Evolutionary conservation across 192 early-diverging fungal genomes (phyloP).

Genomic region (Entophlyctis helioformis): DNA sequence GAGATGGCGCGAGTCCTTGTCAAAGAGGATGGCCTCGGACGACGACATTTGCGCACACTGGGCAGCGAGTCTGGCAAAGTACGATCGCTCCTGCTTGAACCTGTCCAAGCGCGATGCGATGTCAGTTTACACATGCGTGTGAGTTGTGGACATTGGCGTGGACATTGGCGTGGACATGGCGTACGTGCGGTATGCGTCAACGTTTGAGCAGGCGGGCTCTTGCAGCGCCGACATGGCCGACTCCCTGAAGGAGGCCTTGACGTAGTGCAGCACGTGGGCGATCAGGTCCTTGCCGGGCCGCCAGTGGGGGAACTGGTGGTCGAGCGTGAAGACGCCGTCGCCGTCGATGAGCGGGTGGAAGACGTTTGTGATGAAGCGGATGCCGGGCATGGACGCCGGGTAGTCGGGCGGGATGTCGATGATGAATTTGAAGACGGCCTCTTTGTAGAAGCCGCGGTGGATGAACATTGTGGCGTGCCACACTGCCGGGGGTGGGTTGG

Average conservation of each 20-base stretch:
- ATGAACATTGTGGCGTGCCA: conserved; percentile 84
- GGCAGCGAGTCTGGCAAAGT: conserved; percentile 49
- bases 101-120: no score
- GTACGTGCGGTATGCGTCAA: no score
- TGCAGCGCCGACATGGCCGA: conserved; percentile 51
- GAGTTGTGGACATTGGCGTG: no score
- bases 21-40: conserved; percentile 43
- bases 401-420: conserved; percentile 68
- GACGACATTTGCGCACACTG: conserved; percentile 58
- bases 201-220: no score
- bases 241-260: conserved; percentile 79
- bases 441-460: conserved; percentile 80
- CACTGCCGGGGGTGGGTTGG: conserved; percentile 17
- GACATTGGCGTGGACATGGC: no score
- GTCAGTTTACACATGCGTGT: no score
- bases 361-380: conserved; percentile 63
- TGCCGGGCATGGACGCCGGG: conserved; percentile 55
- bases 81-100: conserved; percentile 34
- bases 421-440: conserved; percentile 81
- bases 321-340: conserved; percentile 48
- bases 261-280: conserved; percentile 73
- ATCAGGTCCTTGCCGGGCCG: conserved; percentile 71
- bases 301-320: conserved; percentile 74
- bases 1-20: no score
- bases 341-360: conserved; percentile 75